Conservation (phyloP, 2,329 filamentous ascomycete species). For the Aureobasidium namibiae region DNA sequence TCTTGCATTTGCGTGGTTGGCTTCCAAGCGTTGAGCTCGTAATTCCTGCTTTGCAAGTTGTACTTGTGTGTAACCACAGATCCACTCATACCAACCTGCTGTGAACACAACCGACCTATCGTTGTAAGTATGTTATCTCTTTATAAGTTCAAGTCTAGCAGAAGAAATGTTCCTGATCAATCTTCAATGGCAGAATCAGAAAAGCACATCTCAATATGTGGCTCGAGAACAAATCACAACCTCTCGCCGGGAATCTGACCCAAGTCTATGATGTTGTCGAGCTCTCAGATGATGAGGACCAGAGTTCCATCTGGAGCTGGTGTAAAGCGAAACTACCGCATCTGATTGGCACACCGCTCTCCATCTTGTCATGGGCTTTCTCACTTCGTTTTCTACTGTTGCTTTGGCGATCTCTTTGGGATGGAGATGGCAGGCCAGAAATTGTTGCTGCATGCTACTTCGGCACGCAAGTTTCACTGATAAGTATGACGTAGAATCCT, state of each 20-base stretch:
- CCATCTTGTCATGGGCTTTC: conserved; percentile 4
- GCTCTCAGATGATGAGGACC: not conserved
- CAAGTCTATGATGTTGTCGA: conserved; percentile 5
- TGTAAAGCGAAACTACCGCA: not conserved
- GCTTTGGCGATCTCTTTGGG: not conserved
- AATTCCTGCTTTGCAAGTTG: conserved; percentile 6
- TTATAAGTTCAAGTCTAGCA: not conserved
- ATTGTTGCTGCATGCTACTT: conserved; percentile 4
- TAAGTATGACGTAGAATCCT: not conserved
- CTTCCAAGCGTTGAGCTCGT: conserved; percentile 1
- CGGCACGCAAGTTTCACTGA: not conserved
- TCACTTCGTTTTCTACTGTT: conserved; percentile 3
- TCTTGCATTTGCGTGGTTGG: not conserved
- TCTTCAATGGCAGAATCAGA: not conserved
- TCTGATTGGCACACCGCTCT: conserved; percentile 9
- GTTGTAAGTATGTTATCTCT: not conserved
- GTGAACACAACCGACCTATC: not conserved
- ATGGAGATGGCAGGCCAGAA: not conserved
- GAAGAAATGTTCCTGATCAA: not conserved
- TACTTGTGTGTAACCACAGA: conserved; percentile 2
- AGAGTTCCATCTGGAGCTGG: not conserved
- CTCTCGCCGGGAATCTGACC: not conserved
- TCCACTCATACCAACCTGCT: not conserved
- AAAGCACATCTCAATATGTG: not conserved
- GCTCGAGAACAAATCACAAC: not conserved